Conservation (phyloP, 2,329 filamentous ascomycete species). For the Trichoderma hamatum region DNA sequence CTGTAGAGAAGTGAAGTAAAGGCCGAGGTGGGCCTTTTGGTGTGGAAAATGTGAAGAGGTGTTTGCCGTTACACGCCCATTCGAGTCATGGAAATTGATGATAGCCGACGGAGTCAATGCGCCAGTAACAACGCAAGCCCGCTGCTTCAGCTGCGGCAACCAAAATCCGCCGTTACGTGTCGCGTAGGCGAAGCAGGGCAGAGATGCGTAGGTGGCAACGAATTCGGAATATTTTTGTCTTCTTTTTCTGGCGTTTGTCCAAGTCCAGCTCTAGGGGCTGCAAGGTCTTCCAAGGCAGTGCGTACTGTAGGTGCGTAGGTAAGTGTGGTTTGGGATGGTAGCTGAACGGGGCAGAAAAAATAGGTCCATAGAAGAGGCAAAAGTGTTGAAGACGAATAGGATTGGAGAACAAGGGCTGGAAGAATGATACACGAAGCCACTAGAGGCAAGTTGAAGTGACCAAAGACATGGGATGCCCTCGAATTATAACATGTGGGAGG, state of each 20-base stretch:
- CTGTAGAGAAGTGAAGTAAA: conserved; percentile 5
- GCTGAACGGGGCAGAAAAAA: conserved; percentile 17
- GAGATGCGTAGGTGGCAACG: conserved; percentile 20
- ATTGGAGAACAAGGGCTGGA: conserved; percentile 20
- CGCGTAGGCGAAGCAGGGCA: conserved; percentile 21
- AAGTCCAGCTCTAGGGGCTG: conserved; percentile 20
- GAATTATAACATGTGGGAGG: conserved; percentile 26
- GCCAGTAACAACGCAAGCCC: conserved; percentile 17
- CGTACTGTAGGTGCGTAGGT: conserved; percentile 7
- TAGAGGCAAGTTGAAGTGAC: conserved; percentile 21
- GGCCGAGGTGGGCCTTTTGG: conserved; percentile 20
- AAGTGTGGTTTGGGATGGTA: conserved; percentile 10
- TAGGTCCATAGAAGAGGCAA: conserved; percentile 19
- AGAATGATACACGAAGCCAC: conserved; percentile 25
- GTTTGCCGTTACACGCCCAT: conserved; percentile 22
- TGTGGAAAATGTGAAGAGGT: conserved; percentile 5
- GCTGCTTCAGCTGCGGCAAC: conserved; percentile 22
- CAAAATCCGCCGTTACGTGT: conserved; percentile 14
- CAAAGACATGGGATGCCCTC: conserved; percentile 23
- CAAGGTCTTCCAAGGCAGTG: conserved; percentile 21
- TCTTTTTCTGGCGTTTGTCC: conserved; percentile 15
- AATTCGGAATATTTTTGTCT: conserved; percentile 5
- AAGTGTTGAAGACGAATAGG: conserved; percentile 23
- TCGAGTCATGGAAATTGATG: conserved; percentile 26
- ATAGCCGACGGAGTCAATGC: conserved; percentile 16